Percentiles rank a stretch among this genome's conserved stretches.
Evolutionary conservation across 1,284 basidiomycete genomes (phyloP).

Genomic region (Retiboletus flavoniger): DNA sequence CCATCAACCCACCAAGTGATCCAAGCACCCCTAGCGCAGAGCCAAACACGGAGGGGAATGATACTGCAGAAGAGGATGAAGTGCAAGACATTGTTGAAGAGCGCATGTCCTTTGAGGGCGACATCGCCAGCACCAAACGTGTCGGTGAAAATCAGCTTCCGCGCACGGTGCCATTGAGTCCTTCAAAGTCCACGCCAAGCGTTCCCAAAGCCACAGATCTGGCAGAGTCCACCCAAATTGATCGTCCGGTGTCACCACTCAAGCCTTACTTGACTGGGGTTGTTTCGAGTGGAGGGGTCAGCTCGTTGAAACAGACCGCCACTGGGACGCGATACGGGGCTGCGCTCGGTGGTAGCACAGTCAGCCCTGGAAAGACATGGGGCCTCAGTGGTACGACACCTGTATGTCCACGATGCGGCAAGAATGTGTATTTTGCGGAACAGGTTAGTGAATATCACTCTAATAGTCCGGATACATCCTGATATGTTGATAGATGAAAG

Average conservation of each 20-base stretch:
- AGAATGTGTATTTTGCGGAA: constrained; percentile 65
- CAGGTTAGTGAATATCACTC: constrained; percentile 39
- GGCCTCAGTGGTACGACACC: constrained; percentile 45
- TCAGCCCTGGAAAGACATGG: constrained; percentile 39
- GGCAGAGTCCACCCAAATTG: constrained; percentile 2
- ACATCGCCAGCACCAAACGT: constrained; percentile 38
- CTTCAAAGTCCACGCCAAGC: constrained; percentile 23
- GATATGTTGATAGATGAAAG: constrained; percentile 54
- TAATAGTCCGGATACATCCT: background rate
- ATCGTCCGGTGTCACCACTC: constrained; percentile 26
- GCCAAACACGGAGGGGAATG: constrained; percentile 21
- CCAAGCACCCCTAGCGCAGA: constrained; percentile 2
- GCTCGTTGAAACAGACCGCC: constrained; percentile 39
- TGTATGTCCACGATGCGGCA: constrained; percentile 53
- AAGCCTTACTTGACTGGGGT: constrained; percentile 29
- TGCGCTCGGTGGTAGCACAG: constrained; percentile 38
- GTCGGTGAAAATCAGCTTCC: constrained; percentile 37
- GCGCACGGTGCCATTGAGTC: constrained; percentile 39
- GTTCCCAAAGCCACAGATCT: constrained; percentile 12
- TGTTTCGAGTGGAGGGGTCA: constrained; percentile 8
- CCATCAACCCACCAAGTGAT: constrained; percentile 16
- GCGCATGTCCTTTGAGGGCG: constrained; percentile 25
- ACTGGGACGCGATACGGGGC: constrained; percentile 55
- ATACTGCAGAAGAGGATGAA: constrained; percentile 31
- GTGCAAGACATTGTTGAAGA: constrained; percentile 24